Percentiles rank a stretch among this genome's conserved stretches.
Conservation (phyloP, 768 basidiomycete species). For the Podaxis carcinomalis region DNA sequence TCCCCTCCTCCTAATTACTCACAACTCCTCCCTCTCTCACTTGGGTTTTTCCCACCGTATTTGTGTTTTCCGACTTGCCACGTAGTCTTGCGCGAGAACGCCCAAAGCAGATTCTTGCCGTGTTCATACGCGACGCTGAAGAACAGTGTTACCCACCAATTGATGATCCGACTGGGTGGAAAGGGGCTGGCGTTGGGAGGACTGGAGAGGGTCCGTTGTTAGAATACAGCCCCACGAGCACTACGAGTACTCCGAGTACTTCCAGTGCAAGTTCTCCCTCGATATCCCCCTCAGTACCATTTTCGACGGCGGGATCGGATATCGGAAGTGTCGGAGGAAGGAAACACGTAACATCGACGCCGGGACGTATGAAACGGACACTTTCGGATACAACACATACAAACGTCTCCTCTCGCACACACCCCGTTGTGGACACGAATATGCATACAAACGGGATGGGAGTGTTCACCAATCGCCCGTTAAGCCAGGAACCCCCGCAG, state of each 20-base stretch:
- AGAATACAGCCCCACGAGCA: not conserved
- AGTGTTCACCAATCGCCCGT: not conserved
- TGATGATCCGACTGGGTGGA: slow-evolving; percentile 63
- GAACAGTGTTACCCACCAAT: slow-evolving; percentile 31
- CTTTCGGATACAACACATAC: no score
- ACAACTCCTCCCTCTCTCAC: not conserved
- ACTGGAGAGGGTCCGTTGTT: slow-evolving; percentile 15
- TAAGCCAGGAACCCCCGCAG: not conserved
- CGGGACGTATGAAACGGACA: no score
- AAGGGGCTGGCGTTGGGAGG: slow-evolving; percentile 21
- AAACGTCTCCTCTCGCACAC: not conserved
- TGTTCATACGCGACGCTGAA: slow-evolving; percentile 81
- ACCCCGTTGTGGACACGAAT: not conserved
- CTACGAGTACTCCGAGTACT: not conserved
- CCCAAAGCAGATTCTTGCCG: slow-evolving; percentile 64
- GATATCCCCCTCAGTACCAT: no score
- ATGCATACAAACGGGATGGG: not conserved
- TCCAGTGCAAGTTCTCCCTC: not conserved
- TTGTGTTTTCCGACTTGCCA: not conserved
- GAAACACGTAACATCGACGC: no score
- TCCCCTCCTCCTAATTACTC: not conserved
- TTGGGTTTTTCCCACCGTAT: not conserved
- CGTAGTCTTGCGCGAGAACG: slow-evolving; percentile 60
- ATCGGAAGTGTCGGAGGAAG: no score
- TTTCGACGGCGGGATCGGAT: no score